phyloP scores from a whole-genome alignment of 768 basidiomycete species.

The Bullera alba region DNA sequence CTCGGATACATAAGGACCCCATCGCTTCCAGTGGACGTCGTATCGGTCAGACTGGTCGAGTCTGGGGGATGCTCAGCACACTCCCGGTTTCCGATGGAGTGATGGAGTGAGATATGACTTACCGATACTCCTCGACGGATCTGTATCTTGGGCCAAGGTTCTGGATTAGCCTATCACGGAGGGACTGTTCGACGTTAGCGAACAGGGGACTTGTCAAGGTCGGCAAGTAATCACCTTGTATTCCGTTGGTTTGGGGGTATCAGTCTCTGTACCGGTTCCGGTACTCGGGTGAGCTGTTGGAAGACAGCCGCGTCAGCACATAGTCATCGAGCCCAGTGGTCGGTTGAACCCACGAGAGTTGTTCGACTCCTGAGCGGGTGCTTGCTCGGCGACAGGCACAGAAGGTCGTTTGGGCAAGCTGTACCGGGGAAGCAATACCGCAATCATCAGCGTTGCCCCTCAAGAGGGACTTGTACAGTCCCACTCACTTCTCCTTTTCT shows the following conservation, averaged over 20 bases:
- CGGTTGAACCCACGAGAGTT: constrained; percentile 18
- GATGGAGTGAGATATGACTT: not conserved
- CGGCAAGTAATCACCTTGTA: constrained; percentile 11
- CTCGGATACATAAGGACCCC: constrained; percentile 97
- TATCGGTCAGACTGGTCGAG: constrained; percentile 73
- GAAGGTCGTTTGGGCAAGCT: constrained; percentile 10
- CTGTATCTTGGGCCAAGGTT: constrained; percentile 65
- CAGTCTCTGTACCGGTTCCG: constrained; percentile 27
- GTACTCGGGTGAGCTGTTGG: constrained; percentile 20
- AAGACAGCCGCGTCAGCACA: not conserved
- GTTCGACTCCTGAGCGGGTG: constrained; percentile 15
- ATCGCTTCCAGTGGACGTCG: constrained; percentile 91
- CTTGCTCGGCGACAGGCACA: constrained; percentile 11
- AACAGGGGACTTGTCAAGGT: too few species aligned
- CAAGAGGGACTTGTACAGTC: not conserved
- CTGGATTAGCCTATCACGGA: constrained; percentile 59
- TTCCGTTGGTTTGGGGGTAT: constrained; percentile 33
- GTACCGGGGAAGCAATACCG: not conserved
- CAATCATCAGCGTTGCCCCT: not conserved
- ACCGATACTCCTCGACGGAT: constrained; percentile 70
- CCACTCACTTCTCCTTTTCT: constrained; percentile 41
- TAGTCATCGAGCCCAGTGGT: not conserved
- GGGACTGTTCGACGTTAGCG: constrained; percentile 13
- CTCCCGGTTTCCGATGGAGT: not conserved
- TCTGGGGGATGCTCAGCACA: constrained; percentile 2